Conservation (phyloP, 106 monocot species). For the Triglochin maritima region DNA sequence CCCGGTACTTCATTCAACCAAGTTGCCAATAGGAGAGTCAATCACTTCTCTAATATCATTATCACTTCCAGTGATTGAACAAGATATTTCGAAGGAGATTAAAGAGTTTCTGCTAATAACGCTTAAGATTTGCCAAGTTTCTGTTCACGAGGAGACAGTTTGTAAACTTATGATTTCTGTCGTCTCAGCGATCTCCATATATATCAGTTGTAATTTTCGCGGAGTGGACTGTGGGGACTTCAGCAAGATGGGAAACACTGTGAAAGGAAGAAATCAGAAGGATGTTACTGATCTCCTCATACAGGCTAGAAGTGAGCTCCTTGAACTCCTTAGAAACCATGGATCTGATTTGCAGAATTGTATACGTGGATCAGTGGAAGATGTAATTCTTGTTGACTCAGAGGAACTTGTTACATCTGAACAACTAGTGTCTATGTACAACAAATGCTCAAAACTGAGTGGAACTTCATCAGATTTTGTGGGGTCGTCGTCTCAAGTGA, state of each 20-base stretch:
- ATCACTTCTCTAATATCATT: constrained; percentile 43
- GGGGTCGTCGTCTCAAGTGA: constrained; percentile 37
- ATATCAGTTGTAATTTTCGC: constrained; percentile 20
- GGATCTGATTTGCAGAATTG: constrained; percentile 8
- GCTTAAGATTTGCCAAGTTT: constrained; percentile 40
- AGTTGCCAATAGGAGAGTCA: constrained; percentile 48
- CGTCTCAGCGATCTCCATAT: constrained; percentile 39
- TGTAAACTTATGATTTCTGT: constrained; percentile 38
- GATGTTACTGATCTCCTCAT: constrained; percentile 19
- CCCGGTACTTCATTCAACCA: constrained; percentile 49
- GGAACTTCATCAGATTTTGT: constrained; percentile 19
- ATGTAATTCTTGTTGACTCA: constrained; percentile 9
- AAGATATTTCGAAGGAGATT: constrained; percentile 50
- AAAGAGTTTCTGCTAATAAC: constrained; percentile 48
- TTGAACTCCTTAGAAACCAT: constrained; percentile 32
- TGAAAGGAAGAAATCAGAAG: constrained; percentile 21
- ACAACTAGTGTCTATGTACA: constrained; percentile 46
- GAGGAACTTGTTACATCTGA: constrained; percentile 30
- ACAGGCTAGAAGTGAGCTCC: constrained; percentile 45
- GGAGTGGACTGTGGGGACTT: constrained; percentile 11
- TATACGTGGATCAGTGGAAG: constrained; percentile 12
- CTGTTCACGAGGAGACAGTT: constrained; percentile 28
- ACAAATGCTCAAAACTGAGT: constrained; percentile 37
- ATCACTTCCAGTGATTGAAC: constrained; percentile 24
- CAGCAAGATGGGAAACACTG: neutral